Base-by-base conservation (phyloP, 164 flowering plant species). In the Umbilicus rupestris region DNA sequence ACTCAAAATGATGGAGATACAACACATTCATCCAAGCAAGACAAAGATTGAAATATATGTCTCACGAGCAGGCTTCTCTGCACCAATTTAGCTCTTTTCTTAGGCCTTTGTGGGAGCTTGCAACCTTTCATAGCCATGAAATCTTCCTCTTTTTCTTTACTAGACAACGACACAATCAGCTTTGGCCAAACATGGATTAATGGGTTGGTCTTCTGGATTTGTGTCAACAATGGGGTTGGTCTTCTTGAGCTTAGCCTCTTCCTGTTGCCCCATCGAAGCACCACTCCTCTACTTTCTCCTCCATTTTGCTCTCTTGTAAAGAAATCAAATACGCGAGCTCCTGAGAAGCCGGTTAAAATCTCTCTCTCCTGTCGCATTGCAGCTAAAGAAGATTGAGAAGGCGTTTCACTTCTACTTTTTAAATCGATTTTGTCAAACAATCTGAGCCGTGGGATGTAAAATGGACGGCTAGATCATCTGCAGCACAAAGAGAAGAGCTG, bases 51-150 rank as follows among this genome's bases (percentile, higher is more conserved):
- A 30, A 1, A 26, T 26, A 35, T n/a, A n/a, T n/a, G n/a, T 69
- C 84, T 78, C 68, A 85, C 89, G 66, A 81, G 84, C 65, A 85
- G 45, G 71, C 76, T 85, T 68, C 55, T 78, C 68, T 85, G 89
- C 49, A 85, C 69, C 59, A 77, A 52, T 49, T 85, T 85, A 60
- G 87, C 84, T 29, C 89, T 76, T 62, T 85, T 85, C 67, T 83
- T 85, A 35, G 87, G 89, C 66, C 89, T 77, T 45, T 81, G 87
- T 41, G 89, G 81, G 41, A 70, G 85, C 65, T 85, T 83, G 64
- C 85, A 83, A 0, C 89, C 89, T 73, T 83, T 83, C 84, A 85
- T 83, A 14, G 85, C 85, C 83, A 85, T 73, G 52, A 85, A 84
- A 77, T 85, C 87, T 59, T 84, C 84, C 59, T 85, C 87, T 63